Conservation (phyloP, 1,284 basidiomycete species). For the Ustilago xerochloae region DNA sequence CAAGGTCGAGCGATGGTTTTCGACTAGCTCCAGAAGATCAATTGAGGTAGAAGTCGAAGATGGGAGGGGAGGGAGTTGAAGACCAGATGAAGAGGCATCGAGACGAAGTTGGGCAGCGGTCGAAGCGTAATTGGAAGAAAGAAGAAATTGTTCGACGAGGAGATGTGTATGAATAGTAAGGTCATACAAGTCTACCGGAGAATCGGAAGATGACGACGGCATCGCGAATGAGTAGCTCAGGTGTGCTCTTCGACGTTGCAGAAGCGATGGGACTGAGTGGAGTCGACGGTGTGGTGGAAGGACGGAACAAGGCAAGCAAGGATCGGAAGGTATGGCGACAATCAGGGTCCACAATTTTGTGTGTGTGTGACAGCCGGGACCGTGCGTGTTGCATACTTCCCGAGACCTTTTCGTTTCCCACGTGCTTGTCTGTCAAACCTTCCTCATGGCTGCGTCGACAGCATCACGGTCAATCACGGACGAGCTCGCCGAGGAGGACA, state of each 20-base stretch:
- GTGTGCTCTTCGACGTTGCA: background rate
- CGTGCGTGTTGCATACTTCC: background rate
- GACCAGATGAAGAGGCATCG: slow-evolving; percentile 24
- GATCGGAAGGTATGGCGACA: slow-evolving; percentile 18
- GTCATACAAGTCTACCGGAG: slow-evolving; percentile 28
- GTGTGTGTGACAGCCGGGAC: background rate
- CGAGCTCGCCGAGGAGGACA: too few species aligned
- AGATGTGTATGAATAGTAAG: slow-evolving; percentile 37
- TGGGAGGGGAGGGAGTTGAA: slow-evolving; percentile 4
- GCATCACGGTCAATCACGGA: background rate
- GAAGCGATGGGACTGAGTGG: background rate
- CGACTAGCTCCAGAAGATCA: slow-evolving; percentile 47
- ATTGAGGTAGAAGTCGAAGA: background rate
- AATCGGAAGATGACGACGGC: background rate
- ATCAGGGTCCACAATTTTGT: slow-evolving; percentile 21
- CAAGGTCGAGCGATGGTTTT: slow-evolving; percentile 34
- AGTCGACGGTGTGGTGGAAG: background rate
- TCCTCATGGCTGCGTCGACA: background rate
- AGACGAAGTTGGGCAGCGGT: slow-evolving; percentile 30
- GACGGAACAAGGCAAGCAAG: background rate
- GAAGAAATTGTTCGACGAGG: slow-evolving; percentile 46
- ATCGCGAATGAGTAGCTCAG: background rate
- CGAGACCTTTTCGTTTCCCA: background rate
- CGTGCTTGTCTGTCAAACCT: background rate
- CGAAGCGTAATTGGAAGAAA: slow-evolving; percentile 32